Percentiles rank a stretch among this genome's conserved stretches.
These are phyloP conservation scores for Trichoderma koningii DNA, from an alignment of 2,329 filamentous ascomycete species.

Conservation along the genomic window DNA sequence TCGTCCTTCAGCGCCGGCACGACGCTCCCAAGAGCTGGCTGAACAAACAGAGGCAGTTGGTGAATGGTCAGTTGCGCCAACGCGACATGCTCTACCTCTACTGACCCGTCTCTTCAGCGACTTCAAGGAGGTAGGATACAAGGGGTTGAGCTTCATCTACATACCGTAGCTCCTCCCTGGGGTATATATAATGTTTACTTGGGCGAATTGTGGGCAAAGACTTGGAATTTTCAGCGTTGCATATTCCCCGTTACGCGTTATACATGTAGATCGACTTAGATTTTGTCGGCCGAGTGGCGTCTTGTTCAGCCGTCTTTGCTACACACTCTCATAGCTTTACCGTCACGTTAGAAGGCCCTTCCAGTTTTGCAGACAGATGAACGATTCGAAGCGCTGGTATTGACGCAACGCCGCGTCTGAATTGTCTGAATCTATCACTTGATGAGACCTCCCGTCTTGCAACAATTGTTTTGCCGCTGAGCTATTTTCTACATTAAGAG, in stretches of 20 bases:
- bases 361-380: neutral
- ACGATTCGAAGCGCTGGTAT: too few relatives aligned
- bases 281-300: neutral
- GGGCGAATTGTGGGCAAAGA: neutral
- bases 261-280: conserved; percentile 3
- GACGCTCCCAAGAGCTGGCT: conserved; percentile 81
- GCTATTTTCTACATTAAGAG: conserved; percentile 18
- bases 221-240: conserved; percentile 8
- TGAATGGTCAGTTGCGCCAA: conserved; percentile 58
- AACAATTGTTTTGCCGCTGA: conserved; percentile 2
- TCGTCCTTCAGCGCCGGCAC: conserved; percentile 72
- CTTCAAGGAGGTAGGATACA: conserved; percentile 50
- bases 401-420: too few relatives aligned
- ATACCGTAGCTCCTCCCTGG: conserved; percentile 7
- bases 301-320: neutral
- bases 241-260: conserved; percentile 1
- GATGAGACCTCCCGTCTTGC: neutral
- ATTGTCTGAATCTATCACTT: neutral
- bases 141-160: conserved; percentile 35
- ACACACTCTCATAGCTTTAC: neutral
- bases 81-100: conserved; percentile 49
- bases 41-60: conserved; percentile 75
- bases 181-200: neutral
- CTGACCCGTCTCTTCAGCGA: conserved; percentile 47
- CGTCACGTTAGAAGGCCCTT: neutral